Percentiles rank a stretch among this genome's conserved stretches.
phyloP scores from a whole-genome alignment of 164 flowering plant species.

The Nymphaea thermarum region DNA sequence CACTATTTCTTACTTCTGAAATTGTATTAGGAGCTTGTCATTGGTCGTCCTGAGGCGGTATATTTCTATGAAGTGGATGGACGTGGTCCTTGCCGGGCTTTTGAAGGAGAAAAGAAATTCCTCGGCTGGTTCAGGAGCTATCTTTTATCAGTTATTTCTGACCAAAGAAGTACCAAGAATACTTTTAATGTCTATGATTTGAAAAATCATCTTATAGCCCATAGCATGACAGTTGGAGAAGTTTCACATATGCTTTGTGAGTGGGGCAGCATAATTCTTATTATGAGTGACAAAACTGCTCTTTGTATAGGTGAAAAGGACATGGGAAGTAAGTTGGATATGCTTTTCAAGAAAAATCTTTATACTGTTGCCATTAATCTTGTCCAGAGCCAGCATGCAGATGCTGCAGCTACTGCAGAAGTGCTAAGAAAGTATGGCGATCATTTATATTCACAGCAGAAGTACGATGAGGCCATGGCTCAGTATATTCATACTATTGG shows the following conservation, averaged over 20 bases:
- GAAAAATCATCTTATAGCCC: constrained; percentile 87
- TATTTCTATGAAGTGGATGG: constrained; percentile 98
- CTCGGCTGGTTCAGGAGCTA: constrained; percentile 99
- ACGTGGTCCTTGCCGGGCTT: constrained; percentile 99
- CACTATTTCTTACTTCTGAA: constrained; percentile 7
- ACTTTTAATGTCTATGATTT: constrained; percentile 89
- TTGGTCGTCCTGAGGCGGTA: constrained; percentile 95
- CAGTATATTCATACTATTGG: constrained; percentile 91
- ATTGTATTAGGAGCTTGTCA: constrained; percentile 56
- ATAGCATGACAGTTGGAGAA: constrained; percentile 64
- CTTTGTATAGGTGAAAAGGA: constrained; percentile 87
- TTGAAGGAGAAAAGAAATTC: constrained; percentile 93
- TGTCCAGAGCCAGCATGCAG: constrained; percentile 96
- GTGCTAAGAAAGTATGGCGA: constrained; percentile 94
- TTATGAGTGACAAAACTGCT: constrained; percentile 71
- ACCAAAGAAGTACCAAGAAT: constrained; percentile 61
- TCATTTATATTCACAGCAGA: constrained; percentile 88
- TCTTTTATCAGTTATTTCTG: constrained; percentile 77
- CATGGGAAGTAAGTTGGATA: constrained; percentile 98
- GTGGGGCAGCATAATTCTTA: constrained; percentile 91
- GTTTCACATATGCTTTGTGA: constrained; percentile 93
- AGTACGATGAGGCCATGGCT: constrained; percentile 94
- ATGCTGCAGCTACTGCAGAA: constrained; percentile 97
- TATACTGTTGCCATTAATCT: constrained; percentile 94
- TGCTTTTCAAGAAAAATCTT: constrained; percentile 95